Evolutionary conservation across 805 yeast genomes (phyloP).

Genomic region (Candida yuanshanica): DNA sequence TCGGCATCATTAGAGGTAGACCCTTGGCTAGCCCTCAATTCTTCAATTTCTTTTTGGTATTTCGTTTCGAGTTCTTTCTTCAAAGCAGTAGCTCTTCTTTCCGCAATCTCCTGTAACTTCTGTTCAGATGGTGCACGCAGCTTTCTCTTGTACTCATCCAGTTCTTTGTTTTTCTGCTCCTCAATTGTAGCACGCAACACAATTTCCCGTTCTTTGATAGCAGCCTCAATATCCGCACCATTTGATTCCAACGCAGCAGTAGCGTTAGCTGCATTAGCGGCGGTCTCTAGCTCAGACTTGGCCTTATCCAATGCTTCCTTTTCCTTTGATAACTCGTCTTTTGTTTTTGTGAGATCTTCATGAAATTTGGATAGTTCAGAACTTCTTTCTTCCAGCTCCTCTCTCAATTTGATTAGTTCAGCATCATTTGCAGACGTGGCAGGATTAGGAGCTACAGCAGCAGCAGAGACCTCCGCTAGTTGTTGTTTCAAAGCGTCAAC

Average conservation of each 20-base stretch:
- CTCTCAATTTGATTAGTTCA: conserved; percentile 7
- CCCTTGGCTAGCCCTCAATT: not conserved
- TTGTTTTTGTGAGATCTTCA: conserved; percentile 8
- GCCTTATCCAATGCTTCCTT: conserved; percentile 4
- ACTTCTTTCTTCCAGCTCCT: conserved; percentile 12
- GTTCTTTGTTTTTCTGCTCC: conserved; percentile 16
- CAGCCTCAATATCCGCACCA: conserved; percentile 6
- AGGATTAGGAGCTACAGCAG: conserved; percentile 6
- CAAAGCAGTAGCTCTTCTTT: conserved; percentile 24
- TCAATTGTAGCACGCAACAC: conserved; percentile 24
- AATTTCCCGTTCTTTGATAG: conserved; percentile 17
- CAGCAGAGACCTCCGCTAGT: conserved; percentile 1
- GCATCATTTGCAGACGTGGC: not conserved
- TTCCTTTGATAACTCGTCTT: conserved; percentile 1
- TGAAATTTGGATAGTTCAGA: conserved; percentile 16
- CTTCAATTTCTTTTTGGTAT: conserved; percentile 25
- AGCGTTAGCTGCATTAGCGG: not conserved
- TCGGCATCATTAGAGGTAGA: not conserved
- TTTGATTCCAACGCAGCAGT: not conserved
- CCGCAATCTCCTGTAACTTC: conserved; percentile 24
- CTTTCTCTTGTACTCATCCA: conserved; percentile 25
- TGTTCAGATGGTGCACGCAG: conserved; percentile 35
- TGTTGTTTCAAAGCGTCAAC: conserved; percentile 9
- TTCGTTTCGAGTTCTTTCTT: conserved; percentile 23
- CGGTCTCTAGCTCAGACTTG: conserved; percentile 5